Evolutionary conservation across 768 basidiomycete genomes (phyloP).

Genomic region (Gloeophyllum trabeum): DNA sequence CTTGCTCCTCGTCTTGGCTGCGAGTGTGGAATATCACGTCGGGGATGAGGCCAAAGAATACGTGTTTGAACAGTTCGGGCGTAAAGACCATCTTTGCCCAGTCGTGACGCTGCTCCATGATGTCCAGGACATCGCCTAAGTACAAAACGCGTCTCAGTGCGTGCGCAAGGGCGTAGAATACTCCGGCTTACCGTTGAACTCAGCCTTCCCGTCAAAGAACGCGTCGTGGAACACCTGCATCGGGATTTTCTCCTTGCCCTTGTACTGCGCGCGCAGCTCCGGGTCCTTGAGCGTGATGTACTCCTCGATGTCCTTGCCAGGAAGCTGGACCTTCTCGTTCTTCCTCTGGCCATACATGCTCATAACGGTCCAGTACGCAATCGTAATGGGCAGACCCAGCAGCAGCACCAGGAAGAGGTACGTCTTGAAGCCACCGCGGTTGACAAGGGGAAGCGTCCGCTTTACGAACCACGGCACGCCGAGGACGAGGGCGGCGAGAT

Average conservation of each 20-base stretch:
- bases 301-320: constrained; percentile 76
- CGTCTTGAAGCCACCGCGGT: constrained; percentile 74
- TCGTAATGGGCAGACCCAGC: constrained; percentile 62
- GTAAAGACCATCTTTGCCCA: constrained; percentile 93
- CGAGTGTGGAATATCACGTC: constrained; percentile 90
- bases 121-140: constrained; percentile 87
- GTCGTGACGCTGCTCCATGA: constrained; percentile 91
- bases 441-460: constrained; percentile 70
- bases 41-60: constrained; percentile 79
- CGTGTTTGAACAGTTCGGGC: constrained; percentile 86
- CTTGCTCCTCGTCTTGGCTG: constrained; percentile 88
- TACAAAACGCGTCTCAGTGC: constrained; percentile 1
- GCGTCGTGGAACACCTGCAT: constrained; percentile 98
- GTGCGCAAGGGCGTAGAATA: constrained; percentile 6
- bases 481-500: constrained; percentile 69
- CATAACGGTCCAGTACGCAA: constrained; percentile 86
- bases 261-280: constrained; percentile 69
- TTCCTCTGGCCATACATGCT: constrained; percentile 71
- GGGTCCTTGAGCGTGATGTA: constrained; percentile 88
- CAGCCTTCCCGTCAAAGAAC: constrained; percentile 92
- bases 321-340: constrained; percentile 79
- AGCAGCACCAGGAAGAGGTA: constrained; percentile 73
- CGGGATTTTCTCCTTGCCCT: constrained; percentile 84
- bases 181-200: constrained; percentile 71
- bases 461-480: constrained; percentile 81